Evolutionary conservation across 2,329 filamentous ascomycete species (phyloP).

Genomic region (Aspergillus tamarii): DNA sequence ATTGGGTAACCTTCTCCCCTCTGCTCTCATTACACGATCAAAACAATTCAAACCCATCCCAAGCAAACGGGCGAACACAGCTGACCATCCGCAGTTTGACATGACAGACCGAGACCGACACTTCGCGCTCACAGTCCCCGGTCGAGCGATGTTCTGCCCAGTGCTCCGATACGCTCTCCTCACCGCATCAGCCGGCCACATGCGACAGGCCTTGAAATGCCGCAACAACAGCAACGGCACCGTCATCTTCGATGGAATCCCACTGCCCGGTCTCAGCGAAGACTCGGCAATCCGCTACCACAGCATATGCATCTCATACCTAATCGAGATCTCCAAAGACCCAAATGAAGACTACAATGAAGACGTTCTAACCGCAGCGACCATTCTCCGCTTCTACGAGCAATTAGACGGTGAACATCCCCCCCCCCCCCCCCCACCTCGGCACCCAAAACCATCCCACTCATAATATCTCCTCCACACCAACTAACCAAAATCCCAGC

Average conservation of each 20-base stretch:
- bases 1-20: neutral
- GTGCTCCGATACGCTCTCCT: slow-evolving; percentile 10
- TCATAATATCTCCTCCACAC: slow-evolving; percentile 33
- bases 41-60: too few relatives aligned
- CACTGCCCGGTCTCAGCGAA: neutral
- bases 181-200: slow-evolving; percentile 13
- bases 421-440: too few relatives aligned
- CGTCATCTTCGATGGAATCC: neutral
- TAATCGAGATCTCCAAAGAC: slow-evolving; percentile 34
- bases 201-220: neutral
- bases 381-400: slow-evolving; percentile 61
- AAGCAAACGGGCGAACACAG: too few relatives aligned
- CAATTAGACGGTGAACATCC: slow-evolving; percentile 53
- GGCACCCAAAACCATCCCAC: too few relatives aligned
- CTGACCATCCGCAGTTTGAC: slow-evolving; percentile 8
- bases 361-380: slow-evolving; percentile 58
- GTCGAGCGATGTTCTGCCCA: slow-evolving; percentile 11
- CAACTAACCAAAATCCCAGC: slow-evolving; percentile 32
- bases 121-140: slow-evolving; percentile 8
- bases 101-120: slow-evolving; percentile 12
- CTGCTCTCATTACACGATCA: too few relatives aligned
- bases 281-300: slow-evolving; percentile 11
- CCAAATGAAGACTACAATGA: slow-evolving; percentile 51
- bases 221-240: neutral
- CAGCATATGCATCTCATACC: slow-evolving; percentile 16